Percentiles rank a stretch among this genome's conserved stretches.
phyloP scores from a whole-genome alignment of 176 grass and related monocot species.

The Phyllostachys edulis region DNA sequence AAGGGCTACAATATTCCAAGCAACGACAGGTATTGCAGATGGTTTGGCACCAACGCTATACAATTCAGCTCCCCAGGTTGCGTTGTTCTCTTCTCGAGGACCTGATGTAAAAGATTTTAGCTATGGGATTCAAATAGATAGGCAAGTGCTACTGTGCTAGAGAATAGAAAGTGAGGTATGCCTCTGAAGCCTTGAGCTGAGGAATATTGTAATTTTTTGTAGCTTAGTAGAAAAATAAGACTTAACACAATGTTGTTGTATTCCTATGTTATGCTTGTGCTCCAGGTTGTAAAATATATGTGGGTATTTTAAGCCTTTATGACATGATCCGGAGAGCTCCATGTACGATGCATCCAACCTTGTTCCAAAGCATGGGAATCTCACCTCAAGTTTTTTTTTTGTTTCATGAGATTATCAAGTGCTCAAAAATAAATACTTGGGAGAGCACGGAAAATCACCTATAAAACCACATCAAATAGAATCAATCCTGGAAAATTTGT shows the following conservation, averaged over 20 bases:
- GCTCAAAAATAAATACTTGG: too few relatives aligned
- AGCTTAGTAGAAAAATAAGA: constrained; percentile 48
- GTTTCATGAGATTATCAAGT: too few relatives aligned
- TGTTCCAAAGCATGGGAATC: not conserved
- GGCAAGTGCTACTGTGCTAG: not conserved
- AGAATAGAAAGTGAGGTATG: not conserved
- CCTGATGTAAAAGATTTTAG: constrained; percentile 99
- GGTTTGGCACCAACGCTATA: constrained; percentile 84
- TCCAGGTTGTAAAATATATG: constrained; percentile 32
- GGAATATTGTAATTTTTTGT: constrained; percentile 59
- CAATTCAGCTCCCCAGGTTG: constrained; percentile 95
- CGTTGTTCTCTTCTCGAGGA: constrained; percentile 90
- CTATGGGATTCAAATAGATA: constrained; percentile 77
- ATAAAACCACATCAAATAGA: too few relatives aligned
- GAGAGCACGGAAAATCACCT: too few relatives aligned
- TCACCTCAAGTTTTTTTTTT: too few relatives aligned
- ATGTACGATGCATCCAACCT: not conserved
- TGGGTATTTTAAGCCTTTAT: not conserved
- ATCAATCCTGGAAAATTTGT: too few relatives aligned
- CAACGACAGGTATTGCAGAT: constrained; percentile 80
- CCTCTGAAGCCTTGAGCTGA: not conserved
- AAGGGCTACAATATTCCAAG: constrained; percentile 66
- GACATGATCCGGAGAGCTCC: not conserved
- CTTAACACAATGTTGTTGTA: not conserved
- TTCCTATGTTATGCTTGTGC: constrained; percentile 15